Evolutionary conservation across 2,329 filamentous ascomycete genomes (phyloP).

Genomic region (Colletotrichum sp.): DNA sequence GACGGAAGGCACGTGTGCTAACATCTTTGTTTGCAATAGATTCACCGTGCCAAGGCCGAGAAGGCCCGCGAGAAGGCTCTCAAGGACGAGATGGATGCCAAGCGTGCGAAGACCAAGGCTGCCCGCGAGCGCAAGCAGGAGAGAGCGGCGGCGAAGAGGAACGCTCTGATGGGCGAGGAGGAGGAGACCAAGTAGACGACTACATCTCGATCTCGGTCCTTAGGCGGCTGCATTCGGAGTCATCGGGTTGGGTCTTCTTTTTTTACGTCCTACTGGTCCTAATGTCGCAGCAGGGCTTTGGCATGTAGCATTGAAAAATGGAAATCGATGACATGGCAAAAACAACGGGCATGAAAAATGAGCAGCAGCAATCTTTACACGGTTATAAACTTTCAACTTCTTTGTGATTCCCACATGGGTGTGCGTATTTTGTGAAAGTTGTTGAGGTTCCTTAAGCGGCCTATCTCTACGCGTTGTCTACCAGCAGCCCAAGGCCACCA

Average conservation of each 20-base stretch:
- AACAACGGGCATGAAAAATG: slow-evolving; percentile 24
- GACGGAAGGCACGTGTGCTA: not conserved
- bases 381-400: not conserved
- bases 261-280: slow-evolving; percentile 51
- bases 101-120: slow-evolving; percentile 99
- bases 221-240: slow-evolving; percentile 65
- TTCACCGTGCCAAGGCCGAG: slow-evolving; percentile 99
- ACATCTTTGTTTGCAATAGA: slow-evolving; percentile 58
- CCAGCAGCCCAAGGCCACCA: not conserved
- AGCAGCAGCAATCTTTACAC: slow-evolving; percentile 19
- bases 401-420: not conserved
- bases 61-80: slow-evolving; percentile 93
- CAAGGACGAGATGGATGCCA: slow-evolving; percentile 99
- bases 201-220: slow-evolving; percentile 49
- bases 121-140: slow-evolving; percentile 98
- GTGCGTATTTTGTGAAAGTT: not conserved
- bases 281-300: slow-evolving; percentile 57
- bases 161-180: slow-evolving; percentile 79
- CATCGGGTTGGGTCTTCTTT: slow-evolving; percentile 60
- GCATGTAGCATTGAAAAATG: slow-evolving; percentile 64
- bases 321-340: slow-evolving; percentile 41
- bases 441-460: not conserved
- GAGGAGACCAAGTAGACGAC: slow-evolving; percentile 56
- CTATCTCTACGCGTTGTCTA: not conserved
- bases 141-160: slow-evolving; percentile 89